Base-by-base conservation (phyloP, 441 rosid genomes). In the Croton laevigatus region DNA sequence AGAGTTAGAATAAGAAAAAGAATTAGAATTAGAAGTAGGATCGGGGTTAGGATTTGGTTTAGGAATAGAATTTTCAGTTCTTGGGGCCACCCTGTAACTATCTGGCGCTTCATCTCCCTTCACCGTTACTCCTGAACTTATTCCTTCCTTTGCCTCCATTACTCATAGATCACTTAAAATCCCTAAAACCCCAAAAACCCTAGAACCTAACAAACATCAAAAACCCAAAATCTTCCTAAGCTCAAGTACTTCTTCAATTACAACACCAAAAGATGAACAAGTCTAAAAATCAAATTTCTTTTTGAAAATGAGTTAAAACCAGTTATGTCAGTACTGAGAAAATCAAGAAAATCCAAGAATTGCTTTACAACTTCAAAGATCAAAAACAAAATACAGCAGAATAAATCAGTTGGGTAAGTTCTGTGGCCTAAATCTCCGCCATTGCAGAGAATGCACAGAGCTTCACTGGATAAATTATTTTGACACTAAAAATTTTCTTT, bases 71-170 rank as follows among this genome's bases (percentile, higher is more conserved):
- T 71, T 81, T 78, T 85, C 93, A 53, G 72, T 66, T 70, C 84
- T 81, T n/a, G 91, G 94, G 65, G 86, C 87, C 68, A 82, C 79
- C 37, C 73, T 66, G 80, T 66, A 89, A 69, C 67, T 81, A 55
- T 71, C 83, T 34, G 86, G 80, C 85, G 79, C 86, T 74, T 82
- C 91, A 72, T 84, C 76, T 68, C 81, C 81, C 68, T 81, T 87
- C 75, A 83, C 81, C 45, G 86, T 66, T 10, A 85, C 72, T 66
- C 88, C 86, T 69, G 80, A 76, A 72, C 69, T 80, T 52, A 76
- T 78, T 79, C 77, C 91, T 76, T 81, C 89, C 65, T 82, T 87
- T 71, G 77, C 85, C 76, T 88, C 96, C 96, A 90, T 92, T 59
- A 65, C 45, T 70, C 69, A 75, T 71, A 82, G 80, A 83, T 77